Evolutionary conservation across 2,329 filamentous ascomycete genomes (phyloP).

Genomic region (Pseudopithomyces maydicus): DNA sequence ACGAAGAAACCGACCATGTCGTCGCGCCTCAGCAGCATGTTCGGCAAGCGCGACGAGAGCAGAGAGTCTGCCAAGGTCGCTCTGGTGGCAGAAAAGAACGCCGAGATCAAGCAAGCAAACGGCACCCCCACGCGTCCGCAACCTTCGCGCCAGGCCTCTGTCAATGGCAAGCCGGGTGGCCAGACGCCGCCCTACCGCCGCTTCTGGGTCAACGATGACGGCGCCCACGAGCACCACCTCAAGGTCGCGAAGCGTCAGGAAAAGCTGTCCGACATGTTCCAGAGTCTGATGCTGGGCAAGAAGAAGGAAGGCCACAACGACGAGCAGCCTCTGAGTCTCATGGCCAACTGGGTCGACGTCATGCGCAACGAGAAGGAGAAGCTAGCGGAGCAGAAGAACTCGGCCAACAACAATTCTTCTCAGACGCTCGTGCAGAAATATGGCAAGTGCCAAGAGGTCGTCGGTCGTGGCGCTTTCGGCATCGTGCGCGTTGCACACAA

Average conservation of each 20-base stretch:
- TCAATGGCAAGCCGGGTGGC: slow-evolving; percentile 33
- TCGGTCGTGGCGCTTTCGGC: slow-evolving; percentile 94
- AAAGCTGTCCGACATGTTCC: slow-evolving; percentile 91
- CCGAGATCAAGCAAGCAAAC: slow-evolving; percentile 31
- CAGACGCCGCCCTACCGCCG: slow-evolving; percentile 43
- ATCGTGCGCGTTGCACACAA: slow-evolving; percentile 99
- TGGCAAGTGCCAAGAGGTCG: slow-evolving; percentile 96
- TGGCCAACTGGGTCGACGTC: slow-evolving; percentile 95
- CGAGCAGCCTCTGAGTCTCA: slow-evolving; percentile 85
- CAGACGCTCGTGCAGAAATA: slow-evolving; percentile 92
- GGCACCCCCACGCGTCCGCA: slow-evolving; percentile 30
- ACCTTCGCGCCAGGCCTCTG: slow-evolving; percentile 37
- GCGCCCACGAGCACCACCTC: slow-evolving; percentile 84
- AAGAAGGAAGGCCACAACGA: slow-evolving; percentile 73
- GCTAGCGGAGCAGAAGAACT: slow-evolving; percentile 75
- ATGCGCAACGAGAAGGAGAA: slow-evolving; percentile 85
- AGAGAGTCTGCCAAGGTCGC: slow-evolving; percentile 31
- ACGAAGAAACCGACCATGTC: slow-evolving; percentile 50
- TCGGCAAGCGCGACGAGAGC: slow-evolving; percentile 34
- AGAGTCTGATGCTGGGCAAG: slow-evolving; percentile 78
- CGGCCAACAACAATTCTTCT: slow-evolving; percentile 70
- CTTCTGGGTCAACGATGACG: slow-evolving; percentile 66
- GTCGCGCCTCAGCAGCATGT: slow-evolving; percentile 49
- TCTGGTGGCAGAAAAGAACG: slow-evolving; percentile 26
- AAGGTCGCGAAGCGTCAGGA: slow-evolving; percentile 91